A percentile compares a stretch with the other conserved stretches of the same genome.
phyloP scores from a whole-genome alignment of 441 rosid species.

The Croton setiger region DNA sequence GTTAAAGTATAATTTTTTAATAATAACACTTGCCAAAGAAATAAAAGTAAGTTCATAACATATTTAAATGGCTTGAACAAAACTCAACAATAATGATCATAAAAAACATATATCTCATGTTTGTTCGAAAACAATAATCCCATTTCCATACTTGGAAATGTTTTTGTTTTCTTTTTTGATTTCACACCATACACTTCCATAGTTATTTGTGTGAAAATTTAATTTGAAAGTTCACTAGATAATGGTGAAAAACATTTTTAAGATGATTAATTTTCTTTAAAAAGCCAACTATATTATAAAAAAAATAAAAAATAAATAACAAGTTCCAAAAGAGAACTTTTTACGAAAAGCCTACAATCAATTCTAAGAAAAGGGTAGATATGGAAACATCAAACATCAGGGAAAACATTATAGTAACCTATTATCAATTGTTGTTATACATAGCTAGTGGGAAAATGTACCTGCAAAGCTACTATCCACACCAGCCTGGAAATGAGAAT shows the following conservation, averaged over 20 bases:
- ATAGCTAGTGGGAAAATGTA: neutral
- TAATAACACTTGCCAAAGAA: neutral
- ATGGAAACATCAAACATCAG: neutral
- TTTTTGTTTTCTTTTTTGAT: neutral
- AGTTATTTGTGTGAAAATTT: too few species aligned
- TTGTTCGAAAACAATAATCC: neutral
- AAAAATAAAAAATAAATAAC: too few species aligned
- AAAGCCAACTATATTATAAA: too few species aligned
- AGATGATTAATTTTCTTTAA: too few species aligned
- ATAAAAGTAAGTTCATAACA: neutral
- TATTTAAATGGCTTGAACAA: neutral
- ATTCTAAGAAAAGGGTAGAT: neutral
- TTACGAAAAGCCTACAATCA: too few species aligned
- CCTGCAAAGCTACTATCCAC: slow-evolving; percentile 19
- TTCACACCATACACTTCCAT: neutral
- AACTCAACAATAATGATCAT: neutral
- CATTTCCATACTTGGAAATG: neutral
- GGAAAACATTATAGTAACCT: neutral
- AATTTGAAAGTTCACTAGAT: too few species aligned
- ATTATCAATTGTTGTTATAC: neutral
- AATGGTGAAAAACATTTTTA: too few species aligned
- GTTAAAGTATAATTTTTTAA: neutral
- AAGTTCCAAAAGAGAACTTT: too few species aligned
- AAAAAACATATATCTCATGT: too few species aligned
- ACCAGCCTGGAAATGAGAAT: slow-evolving; percentile 19